phyloP scores from a whole-genome alignment of 768 basidiomycete species.

The Mycena epipterygia region DNA sequence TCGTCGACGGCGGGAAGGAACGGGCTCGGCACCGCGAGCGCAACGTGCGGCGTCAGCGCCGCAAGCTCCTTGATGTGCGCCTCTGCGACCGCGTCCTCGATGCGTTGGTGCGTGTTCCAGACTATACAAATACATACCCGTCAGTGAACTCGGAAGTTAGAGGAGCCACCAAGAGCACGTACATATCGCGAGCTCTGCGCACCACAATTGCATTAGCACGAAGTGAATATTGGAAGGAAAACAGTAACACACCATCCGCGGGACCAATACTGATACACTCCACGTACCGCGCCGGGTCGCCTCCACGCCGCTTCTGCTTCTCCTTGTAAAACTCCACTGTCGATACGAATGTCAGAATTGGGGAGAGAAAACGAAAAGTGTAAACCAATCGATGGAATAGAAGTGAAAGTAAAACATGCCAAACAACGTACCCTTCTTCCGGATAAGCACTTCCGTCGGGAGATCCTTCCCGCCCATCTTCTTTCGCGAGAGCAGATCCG shows the following conservation, averaged over 20 bases:
- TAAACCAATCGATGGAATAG: neutral
- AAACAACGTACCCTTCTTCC: slow-evolving; percentile 73
- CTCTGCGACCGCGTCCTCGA: slow-evolving; percentile 64
- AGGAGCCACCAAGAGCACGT: slow-evolving; percentile 33
- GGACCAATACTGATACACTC: slow-evolving; percentile 74
- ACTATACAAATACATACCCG: slow-evolving; percentile 61
- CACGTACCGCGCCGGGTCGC: slow-evolving; percentile 64
- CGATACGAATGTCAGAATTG: neutral
- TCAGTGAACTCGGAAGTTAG: neutral
- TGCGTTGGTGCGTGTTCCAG: slow-evolving; percentile 84
- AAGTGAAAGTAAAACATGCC: neutral
- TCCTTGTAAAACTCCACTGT: slow-evolving; percentile 81
- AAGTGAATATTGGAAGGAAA: neutral
- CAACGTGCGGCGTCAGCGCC: slow-evolving; percentile 61
- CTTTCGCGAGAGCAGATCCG: slow-evolving; percentile 64
- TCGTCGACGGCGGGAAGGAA: slow-evolving; percentile 17
- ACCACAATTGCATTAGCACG: neutral
- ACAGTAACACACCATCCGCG: slow-evolving; percentile 70
- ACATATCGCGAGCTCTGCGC: slow-evolving; percentile 79
- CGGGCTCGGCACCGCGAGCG: slow-evolving; percentile 47
- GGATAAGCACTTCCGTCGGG: slow-evolving; percentile 83
- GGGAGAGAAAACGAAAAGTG: neutral
- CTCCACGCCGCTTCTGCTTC: slow-evolving; percentile 71
- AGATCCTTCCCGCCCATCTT: slow-evolving; percentile 77
- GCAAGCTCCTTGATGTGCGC: slow-evolving; percentile 71